These are phyloP conservation scores for Populus deltoides DNA, from an alignment of 345 rosid genomes.

Conservation along the genomic window DNA sequence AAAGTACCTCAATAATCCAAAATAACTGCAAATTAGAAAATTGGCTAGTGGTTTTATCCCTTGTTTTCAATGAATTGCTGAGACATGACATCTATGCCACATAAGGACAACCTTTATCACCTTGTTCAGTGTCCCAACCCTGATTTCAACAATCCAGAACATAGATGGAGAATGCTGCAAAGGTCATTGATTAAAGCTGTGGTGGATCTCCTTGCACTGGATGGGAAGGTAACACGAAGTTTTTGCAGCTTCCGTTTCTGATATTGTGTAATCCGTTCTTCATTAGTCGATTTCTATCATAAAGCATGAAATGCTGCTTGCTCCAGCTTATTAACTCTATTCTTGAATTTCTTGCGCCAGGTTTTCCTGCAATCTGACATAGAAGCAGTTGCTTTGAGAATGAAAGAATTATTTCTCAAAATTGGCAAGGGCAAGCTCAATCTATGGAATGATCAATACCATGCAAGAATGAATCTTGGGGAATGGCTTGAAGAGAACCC, in stretches of 20 bases:
- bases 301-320: not conserved
- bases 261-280: not conserved
- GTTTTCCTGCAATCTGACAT: slow-evolving; percentile 69
- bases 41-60: slow-evolving; percentile 2
- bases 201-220: slow-evolving; percentile 44
- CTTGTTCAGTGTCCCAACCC: slow-evolving; percentile 66
- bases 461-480: slow-evolving; percentile 11
- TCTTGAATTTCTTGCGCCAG: slow-evolving; percentile 21
- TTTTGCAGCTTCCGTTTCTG: not conserved
- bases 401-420: slow-evolving; percentile 52
- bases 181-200: slow-evolving; percentile 61
- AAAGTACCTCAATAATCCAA: not conserved
- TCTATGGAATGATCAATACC: slow-evolving; percentile 19
- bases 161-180: slow-evolving; percentile 70
- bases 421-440: slow-evolving; percentile 46
- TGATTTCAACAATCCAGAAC: slow-evolving; percentile 57
- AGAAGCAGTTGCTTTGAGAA: slow-evolving; percentile 48
- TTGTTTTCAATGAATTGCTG: not conserved
- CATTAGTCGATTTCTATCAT: not conserved
- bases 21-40: not conserved
- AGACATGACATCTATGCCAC: not conserved
- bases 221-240: slow-evolving; percentile 50
- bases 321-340: not conserved
- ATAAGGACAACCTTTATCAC: not conserved
- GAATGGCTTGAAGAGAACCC: slow-evolving; percentile 60